These are phyloP conservation scores for Populus hybrid DNA, from an alignment of 441 rosid genomes.

Conservation along the genomic window DNA sequence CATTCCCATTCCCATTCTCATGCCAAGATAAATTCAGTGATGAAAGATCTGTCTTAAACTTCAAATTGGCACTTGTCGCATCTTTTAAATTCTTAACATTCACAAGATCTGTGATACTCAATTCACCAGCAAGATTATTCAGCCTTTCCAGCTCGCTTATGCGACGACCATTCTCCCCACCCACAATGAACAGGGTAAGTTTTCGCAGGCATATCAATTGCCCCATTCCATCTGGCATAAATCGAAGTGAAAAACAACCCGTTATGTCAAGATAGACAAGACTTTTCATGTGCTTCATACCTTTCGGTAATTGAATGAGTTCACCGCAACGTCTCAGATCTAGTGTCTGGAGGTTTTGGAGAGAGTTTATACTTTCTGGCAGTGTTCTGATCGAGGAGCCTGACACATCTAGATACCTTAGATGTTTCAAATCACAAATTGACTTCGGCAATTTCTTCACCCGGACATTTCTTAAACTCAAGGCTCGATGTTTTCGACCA, in stretches of 20 bases:
- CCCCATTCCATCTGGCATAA: slow-evolving; percentile 1
- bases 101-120: slow-evolving; percentile 12
- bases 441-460: not conserved
- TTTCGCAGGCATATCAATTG: slow-evolving; percentile 7
- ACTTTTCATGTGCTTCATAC: slow-evolving; percentile 4
- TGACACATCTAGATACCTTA: not conserved
- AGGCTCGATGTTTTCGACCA: not conserved
- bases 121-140: slow-evolving; percentile 7
- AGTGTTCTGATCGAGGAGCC: not conserved
- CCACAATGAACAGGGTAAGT: not conserved
- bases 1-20: accelerated
- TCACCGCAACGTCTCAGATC: accelerated
- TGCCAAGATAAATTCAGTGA: slow-evolving; percentile 6
- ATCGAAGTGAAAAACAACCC: not conserved
- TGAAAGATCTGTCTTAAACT: not conserved
- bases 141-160: not conserved
- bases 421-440: not conserved
- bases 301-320: slow-evolving; percentile 8
- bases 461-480: not conserved
- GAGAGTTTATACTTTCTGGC: not conserved
- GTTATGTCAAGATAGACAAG: not conserved
- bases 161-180: not conserved
- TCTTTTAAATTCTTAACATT: not conserved
- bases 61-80: not conserved
- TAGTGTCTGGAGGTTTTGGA: slow-evolving; percentile 7